Conservation (phyloP, 768 basidiomycete species). For the Dacryopinax primogenitus region DNA sequence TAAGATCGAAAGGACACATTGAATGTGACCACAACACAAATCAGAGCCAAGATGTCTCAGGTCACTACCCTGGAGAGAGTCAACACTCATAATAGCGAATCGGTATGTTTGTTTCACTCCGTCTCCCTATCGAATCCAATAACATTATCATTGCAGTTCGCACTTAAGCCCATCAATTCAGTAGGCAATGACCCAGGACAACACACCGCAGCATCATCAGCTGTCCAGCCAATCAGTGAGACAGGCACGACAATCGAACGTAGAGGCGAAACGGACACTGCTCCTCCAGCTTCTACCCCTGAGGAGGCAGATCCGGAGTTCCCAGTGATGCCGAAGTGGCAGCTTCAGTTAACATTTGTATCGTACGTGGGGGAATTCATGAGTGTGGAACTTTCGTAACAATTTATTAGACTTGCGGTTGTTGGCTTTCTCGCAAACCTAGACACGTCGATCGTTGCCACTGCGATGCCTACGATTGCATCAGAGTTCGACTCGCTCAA, state of each 20-base stretch:
- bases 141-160: neutral
- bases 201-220: neutral
- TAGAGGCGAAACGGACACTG: neutral
- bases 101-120: neutral
- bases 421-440: neutral
- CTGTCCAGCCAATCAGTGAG: neutral
- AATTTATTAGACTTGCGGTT: neutral
- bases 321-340: neutral
- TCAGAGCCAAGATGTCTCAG: neutral
- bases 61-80: neutral
- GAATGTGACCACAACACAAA: too few relatives aligned
- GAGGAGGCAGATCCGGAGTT: neutral
- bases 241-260: neutral
- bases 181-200: too few relatives aligned
- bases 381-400: neutral
- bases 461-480: neutral
- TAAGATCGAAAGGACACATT: too few relatives aligned
- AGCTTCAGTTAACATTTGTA: neutral
- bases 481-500: constrained; percentile 1
- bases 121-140: neutral
- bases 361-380: neutral
- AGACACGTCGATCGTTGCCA: neutral
- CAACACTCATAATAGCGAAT: neutral
- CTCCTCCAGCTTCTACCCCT: neutral
- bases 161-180: neutral